Evolutionary conservation across 2,329 filamentous ascomycete species (phyloP).

Genomic region (Sporothrix dimorphospora): DNA sequence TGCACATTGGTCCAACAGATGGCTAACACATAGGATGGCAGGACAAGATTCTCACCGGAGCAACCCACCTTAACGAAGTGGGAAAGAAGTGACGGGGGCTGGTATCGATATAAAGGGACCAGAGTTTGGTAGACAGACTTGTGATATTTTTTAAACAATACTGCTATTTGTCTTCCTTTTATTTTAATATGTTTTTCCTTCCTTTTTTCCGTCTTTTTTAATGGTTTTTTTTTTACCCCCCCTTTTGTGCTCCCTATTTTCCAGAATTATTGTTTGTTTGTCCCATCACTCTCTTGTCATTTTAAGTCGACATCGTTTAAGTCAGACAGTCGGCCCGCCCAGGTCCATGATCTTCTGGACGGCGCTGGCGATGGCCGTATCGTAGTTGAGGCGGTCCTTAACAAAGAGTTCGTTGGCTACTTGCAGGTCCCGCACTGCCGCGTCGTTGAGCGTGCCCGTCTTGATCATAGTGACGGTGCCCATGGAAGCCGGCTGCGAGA

Average conservation of each 20-base stretch:
- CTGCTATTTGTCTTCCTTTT: not conserved
- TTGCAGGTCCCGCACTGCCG: not conserved
- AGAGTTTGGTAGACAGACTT: not conserved
- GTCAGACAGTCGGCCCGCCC: not conserved
- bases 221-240: no score
- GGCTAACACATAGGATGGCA: not conserved
- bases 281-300: no score
- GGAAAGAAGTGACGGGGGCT: not conserved
- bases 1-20: no score
- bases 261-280: not conserved
- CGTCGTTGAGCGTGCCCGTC: slow-evolving; percentile 9
- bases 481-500: not conserved
- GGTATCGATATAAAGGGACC: no score
- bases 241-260: not conserved
- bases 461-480: slow-evolving; percentile 1
- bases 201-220: not conserved
- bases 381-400: slow-evolving; percentile 8
- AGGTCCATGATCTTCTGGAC: not conserved
- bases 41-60: not conserved
- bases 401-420: slow-evolving; percentile 5
- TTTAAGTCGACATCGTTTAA: not conserved
- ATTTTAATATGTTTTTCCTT: not conserved
- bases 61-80: not conserved
- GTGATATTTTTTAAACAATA: not conserved
- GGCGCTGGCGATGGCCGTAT: not conserved